Base-by-base conservation (phyloP, 305 asterid species). In the Rubia occidens region DNA sequence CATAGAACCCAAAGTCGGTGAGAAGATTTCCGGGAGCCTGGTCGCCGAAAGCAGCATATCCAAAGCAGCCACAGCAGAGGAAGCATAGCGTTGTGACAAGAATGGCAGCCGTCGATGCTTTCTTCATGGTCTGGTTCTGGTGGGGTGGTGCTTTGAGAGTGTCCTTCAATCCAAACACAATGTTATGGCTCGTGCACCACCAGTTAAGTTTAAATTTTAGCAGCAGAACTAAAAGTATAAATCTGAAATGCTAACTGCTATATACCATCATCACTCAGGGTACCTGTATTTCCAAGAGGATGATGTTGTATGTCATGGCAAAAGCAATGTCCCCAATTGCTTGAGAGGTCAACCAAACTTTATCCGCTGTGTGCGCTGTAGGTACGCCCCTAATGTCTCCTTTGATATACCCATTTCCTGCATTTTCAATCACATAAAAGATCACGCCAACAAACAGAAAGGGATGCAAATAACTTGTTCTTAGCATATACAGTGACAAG, bases 301-400 rank as follows among this genome's bases (percentile, higher is more conserved):
- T 82, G 45, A 82, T 64, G 17, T 88, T 83, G 79, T 81, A 89
- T 24, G 88, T 79, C 67, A 84, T 87, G 51, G 96, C 92, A 84
- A 89, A 87, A 62, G 96, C 92, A 51, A 89, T 82, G 37, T 83
- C 91, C 49, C 96, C 92, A 59, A 89, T 84, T 69, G 96, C 88
- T 78, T 85, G 89, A 66, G 85, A 82, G 69, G 81, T 80, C 78
- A 78, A 75, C 95, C 96, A 88, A 9, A 85, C 74, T 78, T 88
- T 90, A 66, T 86, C 78, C 1, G 83, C 82, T 29, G 71, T 68
- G 43, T 84, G 6, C 9, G 64, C 85, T 17, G 86, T 68, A 68
- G 85, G 79, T 75, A 85, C 73, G 55, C 93, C 91, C 26, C 85
- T 82, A 6, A 85, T 68, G 70, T 88, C 85, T 70, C 95, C 95